Evolutionary conservation across 192 early-diverging fungal genomes (phyloP), one percentile per base, ranked within the genome.

Genomic region (Allomyces arbusculus): DNA sequence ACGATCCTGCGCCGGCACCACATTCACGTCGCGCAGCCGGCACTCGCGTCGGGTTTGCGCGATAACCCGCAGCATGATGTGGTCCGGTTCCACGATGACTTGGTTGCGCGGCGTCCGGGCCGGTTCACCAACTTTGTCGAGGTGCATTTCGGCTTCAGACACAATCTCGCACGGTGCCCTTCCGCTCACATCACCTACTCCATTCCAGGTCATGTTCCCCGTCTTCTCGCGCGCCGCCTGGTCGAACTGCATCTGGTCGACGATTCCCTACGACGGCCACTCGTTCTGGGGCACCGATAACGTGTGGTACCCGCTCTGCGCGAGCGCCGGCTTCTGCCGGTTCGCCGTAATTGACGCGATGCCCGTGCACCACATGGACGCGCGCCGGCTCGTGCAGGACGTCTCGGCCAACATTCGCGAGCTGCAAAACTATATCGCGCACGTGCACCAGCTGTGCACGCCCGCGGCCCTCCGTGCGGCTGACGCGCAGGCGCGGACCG

Each of bases 91-190:
- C 50, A 58, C 16, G 20, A 58, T 16, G 20, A 58, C 16, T 8
- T 40, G 33, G 33, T 40, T 8, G 20, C 50, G 50, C 16, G 50
- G 0, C 50, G 20, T 16, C 50, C 50, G 12, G 50, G 50, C 50
- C 50, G 50, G 50, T 58, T 58, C 50, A 58, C 50, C 50, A 58
- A 58, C 50, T 58, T 58, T 58, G 50, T 58, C 50, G 50, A 58
- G 50, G 50, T 58, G 9, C 20, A 3, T 58, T 6, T 58, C 9
- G 1, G 26, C 26, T 28, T 28, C 4, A 4, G 26, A 1, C 26
- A 40, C 33, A 40, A 7, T 40, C 2, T 40, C 7, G 33, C 4
- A 7, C 7, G 33, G 8, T 7, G 2, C 7, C 33, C 33, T 40
- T 8, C 7, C 7, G 7, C 33, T 40, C 3, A 40, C 33, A 8